phyloP scores from a whole-genome alignment of 208 protist genomes.

The Acanthamoeba lenticulata region DNA sequence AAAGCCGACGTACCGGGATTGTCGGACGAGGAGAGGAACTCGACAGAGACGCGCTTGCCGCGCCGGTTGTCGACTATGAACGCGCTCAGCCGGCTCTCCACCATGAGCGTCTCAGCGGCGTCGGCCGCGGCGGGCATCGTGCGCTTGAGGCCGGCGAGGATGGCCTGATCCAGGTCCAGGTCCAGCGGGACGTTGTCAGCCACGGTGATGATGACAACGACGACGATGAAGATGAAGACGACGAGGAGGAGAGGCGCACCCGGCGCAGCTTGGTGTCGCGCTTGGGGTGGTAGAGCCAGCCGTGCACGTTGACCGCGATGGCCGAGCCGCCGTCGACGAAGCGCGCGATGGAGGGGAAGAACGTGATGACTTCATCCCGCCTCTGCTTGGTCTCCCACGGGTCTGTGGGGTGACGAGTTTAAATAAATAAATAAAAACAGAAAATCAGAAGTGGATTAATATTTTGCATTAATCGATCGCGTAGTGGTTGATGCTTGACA shows the following conservation, averaged over 20 bases:
- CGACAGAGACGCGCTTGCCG: slow-evolving; percentile 42
- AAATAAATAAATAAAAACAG: neutral
- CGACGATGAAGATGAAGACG: neutral
- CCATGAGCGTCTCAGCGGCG: slow-evolving; percentile 21
- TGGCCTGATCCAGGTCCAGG: neutral
- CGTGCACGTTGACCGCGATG: slow-evolving; percentile 37
- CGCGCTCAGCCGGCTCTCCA: neutral
- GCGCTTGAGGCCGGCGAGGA: neutral
- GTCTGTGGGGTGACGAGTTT: neutral
- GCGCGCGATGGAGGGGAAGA: slow-evolving; percentile 11
- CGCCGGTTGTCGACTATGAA: slow-evolving; percentile 47
- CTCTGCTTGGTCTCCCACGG: slow-evolving; percentile 44
- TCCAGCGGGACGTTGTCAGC: too few species aligned
- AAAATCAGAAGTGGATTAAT: neutral
- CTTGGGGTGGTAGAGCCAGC: slow-evolving; percentile 57
- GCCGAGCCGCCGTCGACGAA: neutral
- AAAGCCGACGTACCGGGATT: neutral
- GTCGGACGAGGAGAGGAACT: slow-evolving; percentile 8
- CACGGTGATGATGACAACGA: neutral
- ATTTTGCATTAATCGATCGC: too few species aligned
- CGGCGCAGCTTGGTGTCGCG: slow-evolving; percentile 22
- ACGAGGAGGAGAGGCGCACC: neutral
- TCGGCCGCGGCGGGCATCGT: slow-evolving; percentile 8
- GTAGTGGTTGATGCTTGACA: neutral
- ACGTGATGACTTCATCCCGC: slow-evolving; percentile 18